Conservation (phyloP, 257 asterid species). For the Primulina tabacum region DNA sequence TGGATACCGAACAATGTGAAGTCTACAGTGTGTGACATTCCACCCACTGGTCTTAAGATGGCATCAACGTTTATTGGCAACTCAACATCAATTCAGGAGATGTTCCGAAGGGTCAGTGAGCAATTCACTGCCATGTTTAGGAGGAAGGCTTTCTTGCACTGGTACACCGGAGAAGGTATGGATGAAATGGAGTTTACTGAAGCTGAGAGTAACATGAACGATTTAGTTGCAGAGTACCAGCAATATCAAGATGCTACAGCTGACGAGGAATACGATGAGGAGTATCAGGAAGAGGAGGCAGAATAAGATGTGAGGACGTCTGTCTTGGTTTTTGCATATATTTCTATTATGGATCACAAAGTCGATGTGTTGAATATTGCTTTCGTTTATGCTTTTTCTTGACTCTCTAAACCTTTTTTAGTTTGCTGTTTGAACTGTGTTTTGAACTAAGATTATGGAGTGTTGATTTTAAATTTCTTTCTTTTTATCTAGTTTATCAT, state of each 20-base stretch:
- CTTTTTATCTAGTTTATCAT: not conserved
- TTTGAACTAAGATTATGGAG: not conserved
- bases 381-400: constrained; percentile 5
- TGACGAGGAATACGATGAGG: constrained; percentile 47
- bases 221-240: constrained; percentile 50
- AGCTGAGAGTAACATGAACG: constrained; percentile 54
- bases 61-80: constrained; percentile 46
- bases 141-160: constrained; percentile 46
- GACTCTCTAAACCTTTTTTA: not conserved
- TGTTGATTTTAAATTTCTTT: constrained; percentile 18
- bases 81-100: constrained; percentile 53
- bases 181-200: constrained; percentile 51
- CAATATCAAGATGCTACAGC: constrained; percentile 56
- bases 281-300: constrained; percentile 24
- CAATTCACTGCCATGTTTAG: constrained; percentile 53
- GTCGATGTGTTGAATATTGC: constrained; percentile 18
- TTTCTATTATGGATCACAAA: not conserved
- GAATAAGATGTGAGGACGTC: constrained; percentile 17
- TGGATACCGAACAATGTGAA: constrained; percentile 52
- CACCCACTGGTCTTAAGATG: constrained; percentile 49
- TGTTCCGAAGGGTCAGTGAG: constrained; percentile 49
- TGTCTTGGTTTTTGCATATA: not conserved
- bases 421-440: constrained; percentile 2
- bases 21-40: constrained; percentile 52
- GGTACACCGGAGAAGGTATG: constrained; percentile 55